phyloP scores from a whole-genome alignment of 2,329 filamentous ascomycete genomes.

The Pyrenophora tritici-repentis region DNA sequence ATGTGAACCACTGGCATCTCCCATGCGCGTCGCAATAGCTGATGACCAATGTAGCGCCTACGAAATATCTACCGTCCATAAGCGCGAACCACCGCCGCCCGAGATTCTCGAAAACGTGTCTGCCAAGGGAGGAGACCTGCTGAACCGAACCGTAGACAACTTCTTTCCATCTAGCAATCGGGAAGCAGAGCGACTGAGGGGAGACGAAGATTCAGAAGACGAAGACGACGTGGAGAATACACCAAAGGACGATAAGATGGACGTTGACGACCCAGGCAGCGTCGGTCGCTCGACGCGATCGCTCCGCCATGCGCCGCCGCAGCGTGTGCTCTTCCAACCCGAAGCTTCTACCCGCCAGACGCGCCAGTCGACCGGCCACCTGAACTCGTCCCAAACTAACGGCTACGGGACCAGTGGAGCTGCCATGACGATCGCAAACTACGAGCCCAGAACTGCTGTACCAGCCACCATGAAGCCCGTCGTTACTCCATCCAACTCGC shows the following conservation, averaged over 20 bases:
- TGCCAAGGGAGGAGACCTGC: constrained; percentile 79
- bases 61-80: constrained; percentile 78
- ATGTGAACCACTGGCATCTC: constrained; percentile 25
- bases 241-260: constrained; percentile 58
- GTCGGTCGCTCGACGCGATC: constrained; percentile 50
- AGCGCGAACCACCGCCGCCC: constrained; percentile 81
- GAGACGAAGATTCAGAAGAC: constrained; percentile 59
- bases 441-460: constrained; percentile 68
- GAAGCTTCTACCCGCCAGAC: constrained; percentile 71
- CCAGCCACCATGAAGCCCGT: constrained; percentile 73
- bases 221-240: constrained; percentile 50
- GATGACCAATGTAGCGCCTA: constrained; percentile 61
- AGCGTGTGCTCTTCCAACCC: constrained; percentile 82
- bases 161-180: constrained; percentile 60
- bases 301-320: constrained; percentile 80
- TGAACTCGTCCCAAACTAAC: constrained; percentile 53
- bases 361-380: constrained; percentile 55
- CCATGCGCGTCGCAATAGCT: constrained; percentile 5
- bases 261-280: constrained; percentile 56
- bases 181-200: constrained; percentile 53
- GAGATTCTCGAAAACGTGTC: constrained; percentile 82
- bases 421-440: constrained; percentile 67
- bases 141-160: constrained; percentile 79
- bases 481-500: constrained; percentile 74
- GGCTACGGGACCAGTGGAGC: constrained; percentile 45